These are phyloP conservation scores for Aspergillus nanangensis DNA, from an alignment of 495 filamentous ascomycete species.

Conservation along the genomic window DNA sequence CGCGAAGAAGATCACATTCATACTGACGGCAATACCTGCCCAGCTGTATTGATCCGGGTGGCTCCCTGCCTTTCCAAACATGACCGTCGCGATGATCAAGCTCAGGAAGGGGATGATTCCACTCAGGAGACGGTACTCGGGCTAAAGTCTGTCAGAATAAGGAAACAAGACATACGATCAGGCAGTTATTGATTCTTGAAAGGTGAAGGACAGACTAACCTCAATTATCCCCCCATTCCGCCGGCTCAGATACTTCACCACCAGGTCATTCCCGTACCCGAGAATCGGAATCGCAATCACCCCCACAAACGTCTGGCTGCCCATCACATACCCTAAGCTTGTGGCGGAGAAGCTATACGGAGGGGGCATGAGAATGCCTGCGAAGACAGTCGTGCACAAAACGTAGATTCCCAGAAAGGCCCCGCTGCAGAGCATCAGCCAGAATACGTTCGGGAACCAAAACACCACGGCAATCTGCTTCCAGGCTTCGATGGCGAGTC, in stretches of 20 bases:
- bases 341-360: constrained; percentile 13
- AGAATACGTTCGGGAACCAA: constrained; percentile 14
- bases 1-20: constrained; percentile 1
- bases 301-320: constrained; percentile 13
- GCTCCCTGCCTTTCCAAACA: background rate
- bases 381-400: constrained; percentile 13
- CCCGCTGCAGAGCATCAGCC: constrained; percentile 16
- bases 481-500: background rate
- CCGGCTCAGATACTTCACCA: background rate
- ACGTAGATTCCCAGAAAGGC: constrained; percentile 17
- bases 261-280: constrained; percentile 15
- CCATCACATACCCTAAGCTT: constrained; percentile 17
- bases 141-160: background rate
- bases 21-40: background rate
- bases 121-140: background rate
- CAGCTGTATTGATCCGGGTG: background rate
- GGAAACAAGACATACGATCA: no score
- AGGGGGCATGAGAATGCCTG: constrained; percentile 9
- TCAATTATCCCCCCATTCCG: background rate
- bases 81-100: background rate
- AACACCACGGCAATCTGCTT: constrained; percentile 6
- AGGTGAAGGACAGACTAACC: background rate
- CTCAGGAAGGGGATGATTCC: background rate
- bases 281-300: constrained; percentile 15
- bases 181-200: no score